Percentiles rank a stretch among this genome's conserved stretches.
Conservation (phyloP, 768 basidiomycete genomes). For the Mycena alexandri region DNA sequence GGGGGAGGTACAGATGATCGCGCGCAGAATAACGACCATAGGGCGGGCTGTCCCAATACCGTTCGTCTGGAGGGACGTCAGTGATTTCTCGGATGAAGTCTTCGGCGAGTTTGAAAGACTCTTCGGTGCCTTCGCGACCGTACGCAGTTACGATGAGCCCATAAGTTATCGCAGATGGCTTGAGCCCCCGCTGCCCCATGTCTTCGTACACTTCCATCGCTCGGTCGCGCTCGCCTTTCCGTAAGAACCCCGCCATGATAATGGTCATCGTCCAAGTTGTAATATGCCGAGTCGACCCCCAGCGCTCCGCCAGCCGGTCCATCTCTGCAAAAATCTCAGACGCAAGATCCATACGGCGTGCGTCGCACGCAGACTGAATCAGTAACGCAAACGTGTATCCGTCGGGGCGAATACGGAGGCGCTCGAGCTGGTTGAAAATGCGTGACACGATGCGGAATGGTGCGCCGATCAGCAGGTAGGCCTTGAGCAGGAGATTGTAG, state of each 20-base stretch:
- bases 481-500: conserved; percentile 86
- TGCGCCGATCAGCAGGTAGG: conserved; percentile 84
- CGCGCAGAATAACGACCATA: conserved; percentile 58
- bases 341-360: conserved; percentile 73
- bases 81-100: conserved; percentile 71
- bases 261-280: conserved; percentile 77
- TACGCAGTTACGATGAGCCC: conserved; percentile 75
- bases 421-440: conserved; percentile 70
- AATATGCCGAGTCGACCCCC: conserved; percentile 55
- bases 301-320: conserved; percentile 58
- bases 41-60: conserved; percentile 54
- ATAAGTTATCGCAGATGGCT: conserved; percentile 78
- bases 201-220: conserved; percentile 79
- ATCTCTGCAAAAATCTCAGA: conserved; percentile 77
- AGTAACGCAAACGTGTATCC: conserved; percentile 76
- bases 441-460: conserved; percentile 75
- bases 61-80: conserved; percentile 47
- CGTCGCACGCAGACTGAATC: conserved; percentile 86
- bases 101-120: conserved; percentile 72
- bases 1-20: conserved; percentile 70
- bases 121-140: conserved; percentile 59
- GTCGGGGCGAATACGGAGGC: conserved; percentile 68
- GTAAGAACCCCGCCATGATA: conserved; percentile 81
- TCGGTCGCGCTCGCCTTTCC: conserved; percentile 58
- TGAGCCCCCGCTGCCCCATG: conserved; percentile 75